A percentile compares a stretch with the other conserved stretches of the same genome.
Conservation (phyloP, 805 yeast species). For the Candida ponderosae region DNA sequence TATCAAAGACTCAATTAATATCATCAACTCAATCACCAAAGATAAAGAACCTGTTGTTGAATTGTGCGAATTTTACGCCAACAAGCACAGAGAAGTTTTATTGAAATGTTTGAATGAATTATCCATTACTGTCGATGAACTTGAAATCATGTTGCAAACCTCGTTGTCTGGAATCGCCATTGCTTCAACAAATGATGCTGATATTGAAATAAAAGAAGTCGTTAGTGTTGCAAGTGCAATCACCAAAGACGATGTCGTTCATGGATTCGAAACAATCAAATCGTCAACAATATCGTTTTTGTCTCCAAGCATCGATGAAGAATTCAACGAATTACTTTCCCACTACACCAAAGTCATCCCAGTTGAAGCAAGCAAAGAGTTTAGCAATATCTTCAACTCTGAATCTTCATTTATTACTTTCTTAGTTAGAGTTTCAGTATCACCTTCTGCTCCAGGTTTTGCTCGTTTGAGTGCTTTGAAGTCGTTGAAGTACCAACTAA, state of each 20-base stretch:
- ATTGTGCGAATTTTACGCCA: constrained; percentile 32
- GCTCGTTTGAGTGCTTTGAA: constrained; percentile 45
- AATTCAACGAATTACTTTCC: constrained; percentile 34
- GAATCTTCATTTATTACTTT: constrained; percentile 46
- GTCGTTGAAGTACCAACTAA: constrained; percentile 26
- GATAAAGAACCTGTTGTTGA: constrained; percentile 30
- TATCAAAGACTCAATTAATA: constrained; percentile 29
- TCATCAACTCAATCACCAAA: constrained; percentile 25
- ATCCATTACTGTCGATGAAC: constrained; percentile 30
- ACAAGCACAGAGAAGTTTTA: constrained; percentile 29
- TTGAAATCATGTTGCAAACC: constrained; percentile 64
- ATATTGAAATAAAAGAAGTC: constrained; percentile 18
- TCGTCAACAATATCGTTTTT: constrained; percentile 27
- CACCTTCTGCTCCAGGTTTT: constrained; percentile 51
- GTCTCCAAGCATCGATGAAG: constrained; percentile 23
- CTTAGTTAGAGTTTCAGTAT: constrained; percentile 45
- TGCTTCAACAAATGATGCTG: constrained; percentile 14
- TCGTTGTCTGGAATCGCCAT: constrained; percentile 33
- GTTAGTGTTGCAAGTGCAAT: constrained; percentile 7
- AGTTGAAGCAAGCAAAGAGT: constrained; percentile 11
- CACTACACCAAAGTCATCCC: constrained; percentile 38
- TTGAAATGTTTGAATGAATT: constrained; percentile 27
- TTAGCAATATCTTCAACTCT: constrained; percentile 29
- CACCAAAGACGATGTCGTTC: constrained; percentile 8
- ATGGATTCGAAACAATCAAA: constrained; percentile 9